Evolutionary conservation across 1,284 basidiomycete species (phyloP).

Genomic region (Butyriboletus appendiculatus): DNA sequence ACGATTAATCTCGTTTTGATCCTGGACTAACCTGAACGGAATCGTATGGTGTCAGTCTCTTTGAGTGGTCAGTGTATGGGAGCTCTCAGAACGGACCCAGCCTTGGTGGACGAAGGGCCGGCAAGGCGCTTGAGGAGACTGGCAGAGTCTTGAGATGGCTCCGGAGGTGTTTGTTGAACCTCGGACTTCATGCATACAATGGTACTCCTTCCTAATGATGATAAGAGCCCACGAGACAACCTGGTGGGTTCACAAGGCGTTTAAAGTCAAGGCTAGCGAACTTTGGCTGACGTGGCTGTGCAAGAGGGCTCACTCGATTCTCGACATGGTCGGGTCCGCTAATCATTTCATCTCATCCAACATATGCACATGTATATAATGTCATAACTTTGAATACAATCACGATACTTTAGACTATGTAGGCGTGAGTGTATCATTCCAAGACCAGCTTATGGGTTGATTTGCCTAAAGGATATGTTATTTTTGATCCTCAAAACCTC

Average conservation of each 20-base stretch:
- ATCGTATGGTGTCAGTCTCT: slow-evolving; percentile 11
- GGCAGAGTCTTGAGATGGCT: slow-evolving; percentile 57
- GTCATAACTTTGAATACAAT: slow-evolving; percentile 1
- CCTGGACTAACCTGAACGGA: slow-evolving; percentile 60
- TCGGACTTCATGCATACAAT: slow-evolving; percentile 22
- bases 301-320: background rate
- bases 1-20: slow-evolving; percentile 78
- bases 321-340: background rate
- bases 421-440: background rate
- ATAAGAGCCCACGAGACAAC: background rate
- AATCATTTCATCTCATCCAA: background rate
- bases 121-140: slow-evolving; percentile 74
- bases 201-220: background rate
- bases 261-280: background rate
- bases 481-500: background rate
- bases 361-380: background rate
- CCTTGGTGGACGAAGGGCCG: slow-evolving; percentile 76
- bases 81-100: slow-evolving; percentile 51
- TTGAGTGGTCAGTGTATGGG: background rate
- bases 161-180: slow-evolving; percentile 18
- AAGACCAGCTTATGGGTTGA: slow-evolving; percentile 13
- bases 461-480: background rate
- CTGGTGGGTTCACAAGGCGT: background rate
- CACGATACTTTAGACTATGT: background rate
- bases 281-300: slow-evolving; percentile 13